Evolutionary conservation across 306 rosid species (phyloP).

Genomic region (Vigna unguiculata): DNA sequence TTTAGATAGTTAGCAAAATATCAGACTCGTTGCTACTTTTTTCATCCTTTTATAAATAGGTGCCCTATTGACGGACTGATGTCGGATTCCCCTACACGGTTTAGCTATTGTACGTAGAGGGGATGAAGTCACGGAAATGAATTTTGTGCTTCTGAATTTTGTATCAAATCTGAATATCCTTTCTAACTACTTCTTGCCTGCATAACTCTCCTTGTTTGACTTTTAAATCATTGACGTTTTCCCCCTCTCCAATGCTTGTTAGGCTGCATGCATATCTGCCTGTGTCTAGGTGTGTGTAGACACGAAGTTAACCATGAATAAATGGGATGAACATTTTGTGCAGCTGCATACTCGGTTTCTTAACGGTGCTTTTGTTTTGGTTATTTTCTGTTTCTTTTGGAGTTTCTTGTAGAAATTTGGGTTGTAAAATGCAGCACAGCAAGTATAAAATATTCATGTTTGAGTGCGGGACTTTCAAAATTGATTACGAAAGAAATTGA

Average conservation of each 20-base stretch:
- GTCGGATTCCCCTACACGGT: slow-evolving; percentile 43
- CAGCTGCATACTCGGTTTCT: slow-evolving; percentile 25
- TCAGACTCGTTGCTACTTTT: slow-evolving; percentile 54
- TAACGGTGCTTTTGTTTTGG: slow-evolving; percentile 5
- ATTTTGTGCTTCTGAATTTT: slow-evolving; percentile 67
- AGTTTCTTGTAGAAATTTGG: slow-evolving; percentile 8
- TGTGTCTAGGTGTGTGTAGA: not conserved
- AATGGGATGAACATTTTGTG: slow-evolving; percentile 19
- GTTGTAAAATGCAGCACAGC: slow-evolving; percentile 10
- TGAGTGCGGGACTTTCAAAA: not conserved
- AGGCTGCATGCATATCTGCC: not conserved
- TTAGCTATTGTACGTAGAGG: slow-evolving; percentile 51
- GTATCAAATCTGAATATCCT: slow-evolving; percentile 51
- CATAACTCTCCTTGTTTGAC: slow-evolving; percentile 6
- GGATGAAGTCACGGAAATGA: slow-evolving; percentile 58
- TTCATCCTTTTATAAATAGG: slow-evolving; percentile 60
- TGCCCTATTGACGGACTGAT: slow-evolving; percentile 52
- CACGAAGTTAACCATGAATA: not conserved
- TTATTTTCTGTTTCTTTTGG: slow-evolving; percentile 22
- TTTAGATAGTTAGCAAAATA: slow-evolving; percentile 69
- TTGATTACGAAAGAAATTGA: not conserved
- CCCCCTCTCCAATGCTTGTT: not conserved
- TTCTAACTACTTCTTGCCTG: slow-evolving; percentile 38
- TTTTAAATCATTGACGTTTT: not conserved
- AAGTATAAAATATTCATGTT: slow-evolving; percentile 27